Base-by-base conservation (phyloP, 2,329 filamentous ascomycete species). In the Colletotrichum chrysophilum region DNA sequence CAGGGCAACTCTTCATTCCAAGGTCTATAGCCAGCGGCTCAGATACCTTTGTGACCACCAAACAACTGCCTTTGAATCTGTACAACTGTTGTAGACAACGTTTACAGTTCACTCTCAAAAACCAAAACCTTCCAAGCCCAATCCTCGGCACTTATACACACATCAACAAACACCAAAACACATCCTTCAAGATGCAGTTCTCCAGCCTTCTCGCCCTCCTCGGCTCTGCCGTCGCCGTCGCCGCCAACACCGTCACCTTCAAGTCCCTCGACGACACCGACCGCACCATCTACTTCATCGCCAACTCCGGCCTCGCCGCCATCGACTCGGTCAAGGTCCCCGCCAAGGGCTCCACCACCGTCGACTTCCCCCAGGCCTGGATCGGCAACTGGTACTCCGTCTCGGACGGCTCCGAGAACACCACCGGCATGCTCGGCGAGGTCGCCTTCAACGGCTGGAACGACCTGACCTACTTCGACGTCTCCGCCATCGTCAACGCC, bases 401-500 rank as follows among this genome's bases (percentile, higher is more conserved):
- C 77, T 83, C 84, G 55, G 82, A 89, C 32, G 90, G 89, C 70
- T 74, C 81, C 3, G 61, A 80, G 13, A 83, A 87, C 78, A 79
- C 80, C 56, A 81, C 85, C 7, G 90, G 90, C 78, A 91, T 90
- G 88, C 86, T 90, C 72, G 88, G 88, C 70, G 88, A 90, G 85
- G 84, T 89, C 71, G 83, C 84, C 77, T 90, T 89, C 80, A 84
- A 87, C 69, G 88, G 87, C 80, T 90, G 83, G 83, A 79, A 81
- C 68, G 89, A 84, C 77, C 76, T 85, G 74, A 90, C 87, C 73
- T 92, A 87, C 87, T 92, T 90, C 74, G 90, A 92, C 77, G 89
- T 92, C 77, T 91, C 89, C 13, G 89, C 89, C 81, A 91, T 92
- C 77, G 88, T 91, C 79, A 84, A 89, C 82, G 83, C 88, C 66